These are phyloP conservation scores for Agaricus bisporus DNA, from an alignment of 768 basidiomycete genomes.

Conservation along the genomic window DNA sequence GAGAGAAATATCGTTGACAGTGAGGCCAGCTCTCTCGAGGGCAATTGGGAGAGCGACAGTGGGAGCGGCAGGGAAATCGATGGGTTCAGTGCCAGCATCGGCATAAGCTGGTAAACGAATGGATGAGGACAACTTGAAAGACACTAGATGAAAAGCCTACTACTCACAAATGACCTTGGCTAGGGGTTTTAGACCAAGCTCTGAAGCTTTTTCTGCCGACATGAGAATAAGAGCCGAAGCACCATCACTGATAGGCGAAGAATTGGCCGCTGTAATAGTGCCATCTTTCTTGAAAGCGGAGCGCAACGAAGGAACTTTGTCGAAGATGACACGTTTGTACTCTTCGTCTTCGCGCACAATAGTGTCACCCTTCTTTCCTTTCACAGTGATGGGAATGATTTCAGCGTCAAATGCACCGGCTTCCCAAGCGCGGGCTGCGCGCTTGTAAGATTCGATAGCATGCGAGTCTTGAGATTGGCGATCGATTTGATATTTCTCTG, in stretches of 20 bases:
- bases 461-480: conserved; percentile 87
- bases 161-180: conserved; percentile 89
- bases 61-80: conserved; percentile 96
- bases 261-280: conserved; percentile 94
- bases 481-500: conserved; percentile 74
- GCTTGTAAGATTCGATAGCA: conserved; percentile 92
- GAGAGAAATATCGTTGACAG: conserved; percentile 75
- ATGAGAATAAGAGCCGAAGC: conserved; percentile 94
- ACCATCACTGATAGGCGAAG: conserved; percentile 92
- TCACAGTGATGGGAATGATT: conserved; percentile 84
- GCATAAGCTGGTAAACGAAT: conserved; percentile 66
- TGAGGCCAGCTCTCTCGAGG: conserved; percentile 80
- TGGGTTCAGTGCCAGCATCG: conserved; percentile 93
- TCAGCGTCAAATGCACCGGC: conserved; percentile 80
- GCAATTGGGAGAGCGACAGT: conserved; percentile 88
- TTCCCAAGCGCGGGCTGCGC: conserved; percentile 89
- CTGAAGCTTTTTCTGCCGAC: conserved; percentile 88
- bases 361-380: conserved; percentile 90
- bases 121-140: conserved; percentile 11
- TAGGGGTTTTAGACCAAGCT: conserved; percentile 87
- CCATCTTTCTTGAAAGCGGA: conserved; percentile 90
- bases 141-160: background rate
- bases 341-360: conserved; percentile 94
- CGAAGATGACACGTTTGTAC: conserved; percentile 93
- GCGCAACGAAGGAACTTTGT: conserved; percentile 84